Evolutionary conservation across 345 rosid species (phyloP).

Genomic region (Salix purpurea): DNA sequence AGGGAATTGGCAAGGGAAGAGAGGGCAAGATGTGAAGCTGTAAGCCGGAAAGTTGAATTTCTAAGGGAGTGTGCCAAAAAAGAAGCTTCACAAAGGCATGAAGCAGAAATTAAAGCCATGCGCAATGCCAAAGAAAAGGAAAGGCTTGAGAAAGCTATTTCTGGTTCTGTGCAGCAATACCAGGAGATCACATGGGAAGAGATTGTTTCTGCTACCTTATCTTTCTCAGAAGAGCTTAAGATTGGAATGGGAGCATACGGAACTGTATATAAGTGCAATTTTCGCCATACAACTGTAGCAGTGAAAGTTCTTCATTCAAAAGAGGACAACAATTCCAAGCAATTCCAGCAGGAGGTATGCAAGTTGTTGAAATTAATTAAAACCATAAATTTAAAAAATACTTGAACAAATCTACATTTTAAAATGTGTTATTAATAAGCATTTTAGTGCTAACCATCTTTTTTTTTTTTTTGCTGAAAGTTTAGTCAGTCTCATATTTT

Average conservation of each 20-base stretch:
- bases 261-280: slow-evolving; percentile 60
- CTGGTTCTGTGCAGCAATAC: slow-evolving; percentile 44
- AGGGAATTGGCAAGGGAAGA: slow-evolving; percentile 51
- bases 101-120: slow-evolving; percentile 54
- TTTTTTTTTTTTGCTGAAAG: too few relatives aligned
- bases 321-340: slow-evolving; percentile 51
- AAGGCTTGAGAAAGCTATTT: slow-evolving; percentile 57
- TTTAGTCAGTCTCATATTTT: too few relatives aligned
- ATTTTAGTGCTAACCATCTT: not conserved
- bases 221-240: slow-evolving; percentile 62
- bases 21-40: slow-evolving; percentile 55
- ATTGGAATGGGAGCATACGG: slow-evolving; percentile 87
- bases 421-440: not conserved
- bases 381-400: not conserved
- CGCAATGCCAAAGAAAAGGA: slow-evolving; percentile 63
- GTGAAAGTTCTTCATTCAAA: slow-evolving; percentile 77
- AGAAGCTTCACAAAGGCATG: slow-evolving; percentile 53
- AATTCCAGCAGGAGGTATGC: slow-evolving; percentile 76
- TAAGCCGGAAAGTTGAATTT: slow-evolving; percentile 46
- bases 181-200: slow-evolving; percentile 75
- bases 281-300: slow-evolving; percentile 71
- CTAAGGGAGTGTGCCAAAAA: slow-evolving; percentile 38
- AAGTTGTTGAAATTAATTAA: not conserved
- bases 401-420: not conserved
- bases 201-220: slow-evolving; percentile 69